Evolutionary conservation across 2,329 filamentous ascomycete species (phyloP).

Genomic region (Akanthomyces lecanii): DNA sequence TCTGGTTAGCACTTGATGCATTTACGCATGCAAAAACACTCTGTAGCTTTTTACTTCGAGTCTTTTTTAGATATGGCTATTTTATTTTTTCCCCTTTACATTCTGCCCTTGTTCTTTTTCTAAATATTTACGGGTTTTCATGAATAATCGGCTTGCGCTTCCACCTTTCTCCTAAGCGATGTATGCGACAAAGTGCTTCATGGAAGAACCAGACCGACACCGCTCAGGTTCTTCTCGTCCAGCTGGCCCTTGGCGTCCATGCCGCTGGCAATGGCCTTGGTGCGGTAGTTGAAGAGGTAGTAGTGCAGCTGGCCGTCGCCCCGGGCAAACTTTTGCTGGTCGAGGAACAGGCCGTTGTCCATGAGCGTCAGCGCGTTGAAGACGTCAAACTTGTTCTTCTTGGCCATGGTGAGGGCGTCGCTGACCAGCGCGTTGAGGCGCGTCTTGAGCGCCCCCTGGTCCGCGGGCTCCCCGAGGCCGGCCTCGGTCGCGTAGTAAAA

Average conservation of each 20-base stretch:
- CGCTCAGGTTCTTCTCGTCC: slow-evolving; percentile 74
- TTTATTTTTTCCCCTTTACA: background rate
- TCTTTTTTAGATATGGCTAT: background rate
- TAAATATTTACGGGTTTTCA: background rate
- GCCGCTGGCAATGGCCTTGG: slow-evolving; percentile 78
- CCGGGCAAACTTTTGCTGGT: slow-evolving; percentile 89
- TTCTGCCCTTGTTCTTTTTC: background rate
- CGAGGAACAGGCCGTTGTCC: slow-evolving; percentile 90
- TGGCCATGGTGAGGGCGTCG: slow-evolving; percentile 80
- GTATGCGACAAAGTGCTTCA: slow-evolving; percentile 24
- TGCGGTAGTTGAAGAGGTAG: slow-evolving; percentile 96
- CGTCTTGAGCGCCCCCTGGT: slow-evolving; percentile 62
- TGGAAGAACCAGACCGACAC: slow-evolving; percentile 82
- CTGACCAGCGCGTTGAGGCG: slow-evolving; percentile 76
- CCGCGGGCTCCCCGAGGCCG: slow-evolving; percentile 57
- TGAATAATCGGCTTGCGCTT: background rate
- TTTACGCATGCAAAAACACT: background rate
- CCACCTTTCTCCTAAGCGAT: too few species aligned
- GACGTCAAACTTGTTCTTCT: slow-evolving; percentile 82
- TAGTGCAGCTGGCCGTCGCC: slow-evolving; percentile 95
- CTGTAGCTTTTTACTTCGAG: slow-evolving; percentile 7
- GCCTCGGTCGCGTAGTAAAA: slow-evolving; percentile 93
- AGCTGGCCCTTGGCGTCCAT: slow-evolving; percentile 74
- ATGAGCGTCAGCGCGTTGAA: slow-evolving; percentile 93
- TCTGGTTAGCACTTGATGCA: slow-evolving; percentile 1